A percentile compares a stretch with the other conserved stretches of the same genome.
Evolutionary conservation across 148 eudicot genomes (phyloP).

Genomic region (Pharnaceum exiguum): DNA sequence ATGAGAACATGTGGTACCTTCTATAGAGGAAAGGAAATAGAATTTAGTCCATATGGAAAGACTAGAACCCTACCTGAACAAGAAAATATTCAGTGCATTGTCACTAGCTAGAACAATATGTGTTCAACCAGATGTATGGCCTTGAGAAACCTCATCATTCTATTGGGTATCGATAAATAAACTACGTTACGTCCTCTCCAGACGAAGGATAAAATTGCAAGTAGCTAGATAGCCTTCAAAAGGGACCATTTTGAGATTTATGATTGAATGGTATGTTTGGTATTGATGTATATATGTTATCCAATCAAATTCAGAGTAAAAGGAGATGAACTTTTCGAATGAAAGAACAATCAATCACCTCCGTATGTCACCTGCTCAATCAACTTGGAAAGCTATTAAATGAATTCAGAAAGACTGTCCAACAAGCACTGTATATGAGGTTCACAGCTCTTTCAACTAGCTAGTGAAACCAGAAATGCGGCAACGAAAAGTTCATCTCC

Average conservation of each 20-base stretch:
- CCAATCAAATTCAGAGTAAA: not conserved
- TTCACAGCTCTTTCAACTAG: not conserved
- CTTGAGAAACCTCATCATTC: conserved; percentile 4
- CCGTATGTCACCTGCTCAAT: not conserved
- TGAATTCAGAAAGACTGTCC: too few relatives aligned
- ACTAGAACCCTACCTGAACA: too few relatives aligned
- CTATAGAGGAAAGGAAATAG: too few relatives aligned
- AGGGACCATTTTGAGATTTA: conserved; percentile 10
- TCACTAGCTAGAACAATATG: too few relatives aligned
- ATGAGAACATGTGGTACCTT: too few relatives aligned
- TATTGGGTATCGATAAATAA: too few relatives aligned
- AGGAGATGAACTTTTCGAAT: not conserved
- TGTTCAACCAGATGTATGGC: not conserved
- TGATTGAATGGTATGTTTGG: not conserved
- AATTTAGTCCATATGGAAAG: too few relatives aligned
- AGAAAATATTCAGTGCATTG: too few relatives aligned
- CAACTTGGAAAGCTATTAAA: too few relatives aligned
- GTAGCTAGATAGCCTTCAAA: not conserved
- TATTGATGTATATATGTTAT: not conserved
- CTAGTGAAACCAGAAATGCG: not conserved
- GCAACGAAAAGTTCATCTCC: not conserved
- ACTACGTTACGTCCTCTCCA: too few relatives aligned
- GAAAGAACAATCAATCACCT: not conserved
- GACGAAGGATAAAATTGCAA: not conserved
- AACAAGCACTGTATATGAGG: conserved; percentile 1